A percentile compares a stretch with the other conserved stretches of the same genome.
phyloP scores from a whole-genome alignment of 2,329 filamentous ascomycete genomes.

The Pseudopyrenochaeta lycopersici region DNA sequence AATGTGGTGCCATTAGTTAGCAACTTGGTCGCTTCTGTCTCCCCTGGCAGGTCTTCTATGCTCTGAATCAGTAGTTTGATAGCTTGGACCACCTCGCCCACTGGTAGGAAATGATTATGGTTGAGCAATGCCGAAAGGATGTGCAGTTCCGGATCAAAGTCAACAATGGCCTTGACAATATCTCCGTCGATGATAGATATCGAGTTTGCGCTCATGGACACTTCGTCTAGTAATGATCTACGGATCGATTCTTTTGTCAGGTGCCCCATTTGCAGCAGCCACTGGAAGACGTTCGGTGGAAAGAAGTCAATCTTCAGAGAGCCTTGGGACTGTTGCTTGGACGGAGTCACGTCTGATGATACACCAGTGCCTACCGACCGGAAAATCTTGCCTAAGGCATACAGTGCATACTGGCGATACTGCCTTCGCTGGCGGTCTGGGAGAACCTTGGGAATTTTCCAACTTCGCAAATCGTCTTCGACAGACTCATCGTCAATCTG shows the following conservation, averaged over 20 bases:
- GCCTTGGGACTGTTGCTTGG: conserved; percentile 13
- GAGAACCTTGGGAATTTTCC: conserved; percentile 52
- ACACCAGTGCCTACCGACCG: conserved; percentile 27
- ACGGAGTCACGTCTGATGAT: not conserved
- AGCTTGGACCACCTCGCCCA: conserved; percentile 72
- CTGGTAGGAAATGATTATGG: conserved; percentile 68
- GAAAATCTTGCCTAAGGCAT: conserved; percentile 61
- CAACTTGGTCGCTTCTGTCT: conserved; percentile 50
- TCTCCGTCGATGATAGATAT: conserved; percentile 64
- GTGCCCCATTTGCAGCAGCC: conserved; percentile 66
- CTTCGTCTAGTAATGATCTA: conserved; percentile 46
- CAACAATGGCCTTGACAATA: conserved; percentile 68
- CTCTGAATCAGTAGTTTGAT: conserved; percentile 74
- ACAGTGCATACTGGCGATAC: conserved; percentile 72
- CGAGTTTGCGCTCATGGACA: conserved; percentile 52
- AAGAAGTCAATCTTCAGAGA: conserved; percentile 55
- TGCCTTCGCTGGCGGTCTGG: conserved; percentile 60
- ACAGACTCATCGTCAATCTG: conserved; percentile 22
- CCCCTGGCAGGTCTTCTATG: conserved; percentile 60
- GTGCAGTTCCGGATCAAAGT: conserved; percentile 74
- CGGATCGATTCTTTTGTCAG: conserved; percentile 56
- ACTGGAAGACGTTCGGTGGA: conserved; percentile 64
- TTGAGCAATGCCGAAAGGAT: conserved; percentile 72
- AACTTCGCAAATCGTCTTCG: conserved; percentile 53
- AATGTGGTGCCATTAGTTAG: conserved; percentile 40